A percentile compares a stretch with the other conserved stretches of the same genome.
Conservation (phyloP, 2,329 filamentous ascomycete species). For the Coniochaeta sp. region DNA sequence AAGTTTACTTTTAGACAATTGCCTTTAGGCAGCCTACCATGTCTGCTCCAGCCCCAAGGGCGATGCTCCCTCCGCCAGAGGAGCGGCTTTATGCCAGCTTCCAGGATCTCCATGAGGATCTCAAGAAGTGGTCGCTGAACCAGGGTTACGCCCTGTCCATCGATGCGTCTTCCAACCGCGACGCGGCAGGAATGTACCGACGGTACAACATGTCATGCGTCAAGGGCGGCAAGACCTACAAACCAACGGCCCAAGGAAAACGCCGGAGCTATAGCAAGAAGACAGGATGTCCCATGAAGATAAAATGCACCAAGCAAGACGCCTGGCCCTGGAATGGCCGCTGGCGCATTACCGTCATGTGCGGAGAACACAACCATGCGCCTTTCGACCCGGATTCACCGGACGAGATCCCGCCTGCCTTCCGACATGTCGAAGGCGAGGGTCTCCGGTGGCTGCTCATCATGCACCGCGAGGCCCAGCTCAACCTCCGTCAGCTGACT, state of each 20-base stretch:
- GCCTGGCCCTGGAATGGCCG: slow-evolving; percentile 19
- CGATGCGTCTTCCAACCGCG: slow-evolving; percentile 17
- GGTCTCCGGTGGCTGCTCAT: slow-evolving; percentile 19
- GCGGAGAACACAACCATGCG: slow-evolving; percentile 20
- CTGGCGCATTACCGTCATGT: slow-evolving; percentile 19
- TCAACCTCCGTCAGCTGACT: slow-evolving; percentile 18
- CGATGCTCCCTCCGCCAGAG: slow-evolving; percentile 17
- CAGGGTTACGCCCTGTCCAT: slow-evolving; percentile 19
- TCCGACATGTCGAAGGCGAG: slow-evolving; percentile 19
- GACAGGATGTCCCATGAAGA: slow-evolving; percentile 19
- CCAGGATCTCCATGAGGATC: slow-evolving; percentile 12
- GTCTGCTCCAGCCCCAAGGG: neutral
- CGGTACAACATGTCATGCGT: slow-evolving; percentile 20
- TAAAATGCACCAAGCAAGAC: slow-evolving; percentile 19
- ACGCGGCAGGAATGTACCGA: slow-evolving; percentile 16
- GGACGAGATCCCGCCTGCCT: slow-evolving; percentile 16
- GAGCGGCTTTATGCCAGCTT: slow-evolving; percentile 18
- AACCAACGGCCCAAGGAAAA: slow-evolving; percentile 15
- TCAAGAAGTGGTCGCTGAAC: slow-evolving; percentile 15
- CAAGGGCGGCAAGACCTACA: slow-evolving; percentile 19
- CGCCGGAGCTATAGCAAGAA: slow-evolving; percentile 16
- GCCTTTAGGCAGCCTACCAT: neutral
- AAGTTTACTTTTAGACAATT: neutral
- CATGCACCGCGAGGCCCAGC: slow-evolving; percentile 20
- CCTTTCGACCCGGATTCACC: slow-evolving; percentile 18